Conservation (phyloP, 805 yeast species). For the Nakazawaea peltata region DNA sequence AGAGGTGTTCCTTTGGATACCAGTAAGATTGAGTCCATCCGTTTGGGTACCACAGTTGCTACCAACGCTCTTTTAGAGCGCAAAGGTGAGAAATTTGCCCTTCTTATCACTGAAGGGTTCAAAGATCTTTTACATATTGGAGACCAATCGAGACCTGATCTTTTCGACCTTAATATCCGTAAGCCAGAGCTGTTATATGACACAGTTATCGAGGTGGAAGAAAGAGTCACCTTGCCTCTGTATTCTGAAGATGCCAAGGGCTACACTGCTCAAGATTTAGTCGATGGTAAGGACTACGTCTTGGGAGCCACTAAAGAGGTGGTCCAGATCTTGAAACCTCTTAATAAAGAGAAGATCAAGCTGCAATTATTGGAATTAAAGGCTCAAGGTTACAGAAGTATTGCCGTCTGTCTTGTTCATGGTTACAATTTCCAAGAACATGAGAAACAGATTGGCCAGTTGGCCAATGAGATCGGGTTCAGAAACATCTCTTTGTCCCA, state of each 20-base stretch:
- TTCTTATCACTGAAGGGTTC: conserved; percentile 43
- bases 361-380: conserved; percentile 17
- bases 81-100: conserved; percentile 40
- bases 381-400: conserved; percentile 19
- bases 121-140: conserved; percentile 43
- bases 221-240: conserved; percentile 38
- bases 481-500: conserved; percentile 27
- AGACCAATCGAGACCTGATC: conserved; percentile 43
- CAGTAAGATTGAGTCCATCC: conserved; percentile 29
- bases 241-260: conserved; percentile 23
- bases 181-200: conserved; percentile 39
- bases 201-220: conserved; percentile 45
- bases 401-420: conserved; percentile 27
- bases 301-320: conserved; percentile 32
- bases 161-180: conserved; percentile 39
- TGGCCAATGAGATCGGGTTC: conserved; percentile 43
- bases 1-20: conserved; percentile 24
- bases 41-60: conserved; percentile 46
- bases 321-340: conserved; percentile 26
- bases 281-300: conserved; percentile 20
- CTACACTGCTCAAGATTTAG: conserved; percentile 12
- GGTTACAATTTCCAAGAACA: conserved; percentile 29
- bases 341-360: conserved; percentile 19
- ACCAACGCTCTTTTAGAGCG: conserved; percentile 46
- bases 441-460: conserved; percentile 23